Base-by-base conservation (phyloP, 192 early-diverging fungal genomes). In the Rhizophlyctis rosea region DNA sequence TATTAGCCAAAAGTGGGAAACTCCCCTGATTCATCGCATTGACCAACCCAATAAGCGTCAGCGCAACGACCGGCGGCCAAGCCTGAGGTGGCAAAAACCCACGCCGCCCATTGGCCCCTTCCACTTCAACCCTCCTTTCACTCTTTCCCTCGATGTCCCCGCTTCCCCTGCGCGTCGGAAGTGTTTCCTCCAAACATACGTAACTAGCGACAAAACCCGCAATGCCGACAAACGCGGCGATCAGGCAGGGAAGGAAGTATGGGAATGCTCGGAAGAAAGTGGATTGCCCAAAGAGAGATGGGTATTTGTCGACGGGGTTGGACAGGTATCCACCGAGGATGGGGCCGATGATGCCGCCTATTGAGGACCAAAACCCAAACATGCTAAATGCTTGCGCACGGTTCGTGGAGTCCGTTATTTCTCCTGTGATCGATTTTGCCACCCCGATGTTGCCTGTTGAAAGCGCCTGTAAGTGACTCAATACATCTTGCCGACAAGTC, bases 391-490 rank as follows among this genome's bases (percentile, higher is more conserved):
- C 89, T 16, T 83, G 76, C 5, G 86, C 73, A 57, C 87, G 84
- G 68, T 94, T 97, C 0, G 87, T 85, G 2, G 79, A 67, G 63
- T 94, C 92, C 27, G 91, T 86, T 31, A 97, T 85, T 75, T 97
- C 94, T 1, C 87, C 89, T 29, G 95, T 66, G 29, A 90, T 81
- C 18, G 87, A 88, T 65, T 93, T 92, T 31, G 88, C 82, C 13
- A 94, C 91, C 5, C 91, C 89, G 21, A 85, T 49, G 35, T 73
- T 79, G 23, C 78, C 91, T 61, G 27, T 30, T 0, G 7, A n/a
- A n/a, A n/a, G n/a, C n/a, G n/a, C n/a, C n/a, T n/a, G n/a, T n/a
- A n/a, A n/a, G n/a, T n/a, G n/a, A n/a, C n/a, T n/a, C n/a, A n/a
- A n/a, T n/a, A n/a, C n/a, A n/a, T n/a, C n/a, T n/a, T n/a, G n/a